Percentiles rank a stretch among this genome's conserved stretches.
These are phyloP conservation scores for Tuctoria greenei DNA, from an alignment of 176 grass and related monocot genomes.

Conservation along the genomic window DNA sequence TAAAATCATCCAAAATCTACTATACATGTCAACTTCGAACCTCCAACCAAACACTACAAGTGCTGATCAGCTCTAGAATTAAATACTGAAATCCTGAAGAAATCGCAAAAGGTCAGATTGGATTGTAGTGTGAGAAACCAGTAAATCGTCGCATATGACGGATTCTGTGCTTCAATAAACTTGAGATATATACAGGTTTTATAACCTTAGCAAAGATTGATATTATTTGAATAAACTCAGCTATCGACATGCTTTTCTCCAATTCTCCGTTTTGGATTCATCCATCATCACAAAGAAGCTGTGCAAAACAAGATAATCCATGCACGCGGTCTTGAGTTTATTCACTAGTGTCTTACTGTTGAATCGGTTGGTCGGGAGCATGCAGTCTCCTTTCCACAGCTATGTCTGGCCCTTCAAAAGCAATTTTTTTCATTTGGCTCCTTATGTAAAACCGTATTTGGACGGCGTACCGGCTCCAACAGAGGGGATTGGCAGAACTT, in stretches of 20 bases:
- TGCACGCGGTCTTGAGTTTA: conserved; percentile 15
- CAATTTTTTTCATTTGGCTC: too few relatives aligned
- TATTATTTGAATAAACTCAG: not conserved
- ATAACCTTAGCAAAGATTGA: not conserved
- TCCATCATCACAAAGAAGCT: not conserved
- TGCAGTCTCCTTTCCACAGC: too few relatives aligned
- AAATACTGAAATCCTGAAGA: not conserved
- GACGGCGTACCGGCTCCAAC: too few relatives aligned
- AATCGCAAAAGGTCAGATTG: not conserved
- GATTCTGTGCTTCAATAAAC: conserved; percentile 2
- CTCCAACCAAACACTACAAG: too few relatives aligned
- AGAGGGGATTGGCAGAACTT: too few relatives aligned
- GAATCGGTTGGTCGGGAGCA: too few relatives aligned
- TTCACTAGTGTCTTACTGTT: conserved; percentile 34
- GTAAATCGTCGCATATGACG: not conserved
- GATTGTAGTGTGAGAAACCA: not conserved
- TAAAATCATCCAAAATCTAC: too few relatives aligned
- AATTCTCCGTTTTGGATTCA: not conserved
- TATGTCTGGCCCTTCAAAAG: too few relatives aligned
- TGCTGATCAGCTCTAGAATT: too few relatives aligned
- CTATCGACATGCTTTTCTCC: not conserved
- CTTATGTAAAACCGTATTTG: too few relatives aligned
- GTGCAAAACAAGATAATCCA: not conserved
- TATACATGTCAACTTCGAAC: too few relatives aligned
- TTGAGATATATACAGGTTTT: conserved; percentile 24